These are phyloP conservation scores for Zangia roseola DNA, from an alignment of 768 basidiomycete genomes.

Conservation along the genomic window DNA sequence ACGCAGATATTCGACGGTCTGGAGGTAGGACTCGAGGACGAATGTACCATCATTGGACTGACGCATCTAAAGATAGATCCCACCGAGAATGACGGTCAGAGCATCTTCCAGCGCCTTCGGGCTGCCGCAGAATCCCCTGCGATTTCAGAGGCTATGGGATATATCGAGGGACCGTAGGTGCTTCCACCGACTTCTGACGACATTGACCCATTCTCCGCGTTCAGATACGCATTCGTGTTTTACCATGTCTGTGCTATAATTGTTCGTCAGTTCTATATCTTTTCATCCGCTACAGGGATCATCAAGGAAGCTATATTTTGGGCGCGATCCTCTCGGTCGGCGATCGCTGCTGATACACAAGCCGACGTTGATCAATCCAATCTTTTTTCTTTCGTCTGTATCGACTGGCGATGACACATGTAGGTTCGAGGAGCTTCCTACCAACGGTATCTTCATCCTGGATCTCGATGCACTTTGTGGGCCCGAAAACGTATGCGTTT, in stretches of 20 bases:
- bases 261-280: neutral
- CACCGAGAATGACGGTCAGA: conserved; percentile 72
- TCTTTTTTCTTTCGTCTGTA: conserved; percentile 65
- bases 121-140: conserved; percentile 30
- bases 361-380: conserved; percentile 47
- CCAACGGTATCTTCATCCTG: conserved; percentile 54
- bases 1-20: conserved; percentile 73
- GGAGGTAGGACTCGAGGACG: conserved; percentile 44
- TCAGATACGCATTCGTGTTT: conserved; percentile 78
- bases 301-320: conserved; percentile 60
- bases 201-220: neutral
- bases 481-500: conserved; percentile 26
- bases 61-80: conserved; percentile 46
- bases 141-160: conserved; percentile 52
- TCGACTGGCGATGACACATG: conserved; percentile 51
- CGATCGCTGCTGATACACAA: conserved; percentile 77
- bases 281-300: conserved; percentile 34
- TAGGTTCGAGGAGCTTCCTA: conserved; percentile 60
- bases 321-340: conserved; percentile 80
- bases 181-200: neutral
- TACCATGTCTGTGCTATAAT: conserved; percentile 56
- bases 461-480: conserved; percentile 36
- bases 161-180: conserved; percentile 81
- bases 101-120: conserved; percentile 40
- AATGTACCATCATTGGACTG: neutral